Base-by-base conservation (phyloP, 2,329 filamentous ascomycete genomes). In the Zymoseptoria tritici region DNA sequence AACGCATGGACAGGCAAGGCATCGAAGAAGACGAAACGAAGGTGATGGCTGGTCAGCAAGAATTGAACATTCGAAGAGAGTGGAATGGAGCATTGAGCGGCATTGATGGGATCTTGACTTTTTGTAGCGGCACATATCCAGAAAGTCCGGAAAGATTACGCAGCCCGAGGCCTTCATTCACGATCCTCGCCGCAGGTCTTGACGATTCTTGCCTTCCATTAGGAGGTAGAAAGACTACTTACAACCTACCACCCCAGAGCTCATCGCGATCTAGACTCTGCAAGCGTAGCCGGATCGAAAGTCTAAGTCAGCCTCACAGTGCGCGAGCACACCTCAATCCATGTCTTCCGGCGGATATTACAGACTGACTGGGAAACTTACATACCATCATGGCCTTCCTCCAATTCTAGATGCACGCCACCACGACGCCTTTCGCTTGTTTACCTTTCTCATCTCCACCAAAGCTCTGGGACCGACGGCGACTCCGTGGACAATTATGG, bases 1-100 rank as follows among this genome's bases (percentile, higher is more conserved):
- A 81, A 86, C 57, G 85, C 86, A 29, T 93, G 86, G 86, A 60
- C 52, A 49, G 61, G 60, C 64, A 68, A 63, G 58, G 51, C n/a
- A 16, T 56, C 52, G 52, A 59, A 55, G 57, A 49, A 42, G 54
- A 46, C 20, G 42, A n/a, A 19, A 55, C 57, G 52, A 13, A 58
- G 57, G 56, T 64, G 52, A 61, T 49, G 5, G 29, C 22, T 54
- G 7, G 29, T 53, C 9, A 5, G 13, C 50, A 1, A 52, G 4
- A 9, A 21, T 16, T 21, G 50, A 52, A n/a, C 46, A 50, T 50
- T 9, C 22, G 20, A 21, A 52, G 11, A 22, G 6, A 21, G 50
- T 52, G 20, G 2, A 52, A 5, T 21, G 50, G n/a, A 21, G 50
- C 22, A 21, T 52, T 50, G 20, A 21, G 36, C 13, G 36, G 36